These are phyloP conservation scores for Evansstolkia leycettana DNA, from an alignment of 495 filamentous ascomycete genomes.

Conservation along the genomic window DNA sequence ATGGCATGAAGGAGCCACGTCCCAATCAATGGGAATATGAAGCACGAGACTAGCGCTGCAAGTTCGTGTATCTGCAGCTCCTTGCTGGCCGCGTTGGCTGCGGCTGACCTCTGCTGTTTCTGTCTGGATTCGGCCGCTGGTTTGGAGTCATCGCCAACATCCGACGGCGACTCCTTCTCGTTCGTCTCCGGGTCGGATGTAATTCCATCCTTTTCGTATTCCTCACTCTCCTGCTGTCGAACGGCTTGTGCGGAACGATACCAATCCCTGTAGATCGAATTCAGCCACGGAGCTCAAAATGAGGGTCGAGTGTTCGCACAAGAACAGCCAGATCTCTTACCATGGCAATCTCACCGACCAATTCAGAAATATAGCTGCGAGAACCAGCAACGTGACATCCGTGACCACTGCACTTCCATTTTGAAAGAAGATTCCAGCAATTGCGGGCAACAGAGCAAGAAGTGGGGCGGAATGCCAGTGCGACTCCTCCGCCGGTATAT, in stretches of 20 bases:
- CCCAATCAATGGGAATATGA: constrained; percentile 63
- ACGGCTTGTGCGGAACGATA: constrained; percentile 68
- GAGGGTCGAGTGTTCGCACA: neutral
- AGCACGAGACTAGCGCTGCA: constrained; percentile 62
- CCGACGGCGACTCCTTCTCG: constrained; percentile 20
- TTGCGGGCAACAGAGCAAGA: constrained; percentile 72
- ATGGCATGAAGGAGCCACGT: constrained; percentile 71
- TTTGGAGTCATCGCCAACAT: constrained; percentile 23
- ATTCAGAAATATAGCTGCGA: constrained; percentile 80
- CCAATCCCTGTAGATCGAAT: constrained; percentile 54
- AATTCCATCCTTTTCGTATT: constrained; percentile 30
- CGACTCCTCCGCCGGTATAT: constrained; percentile 35
- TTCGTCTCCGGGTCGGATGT: constrained; percentile 15
- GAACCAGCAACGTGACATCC: constrained; percentile 64
- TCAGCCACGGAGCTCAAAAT: constrained; percentile 5
- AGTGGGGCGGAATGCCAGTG: constrained; percentile 70
- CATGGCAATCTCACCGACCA: constrained; percentile 89
- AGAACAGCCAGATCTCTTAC: constrained; percentile 29
- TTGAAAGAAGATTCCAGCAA: constrained; percentile 73
- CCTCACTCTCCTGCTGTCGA: constrained; percentile 26
- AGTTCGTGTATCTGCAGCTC: constrained; percentile 69
- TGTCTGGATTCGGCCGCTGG: constrained; percentile 5
- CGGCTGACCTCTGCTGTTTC: constrained; percentile 6
- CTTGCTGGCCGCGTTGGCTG: constrained; percentile 29
- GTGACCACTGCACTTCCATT: constrained; percentile 75